Evolutionary conservation across 768 basidiomycete species (phyloP), one percentile per base, ranked within the genome.

Genomic region (Dioszegia hungarica): DNA sequence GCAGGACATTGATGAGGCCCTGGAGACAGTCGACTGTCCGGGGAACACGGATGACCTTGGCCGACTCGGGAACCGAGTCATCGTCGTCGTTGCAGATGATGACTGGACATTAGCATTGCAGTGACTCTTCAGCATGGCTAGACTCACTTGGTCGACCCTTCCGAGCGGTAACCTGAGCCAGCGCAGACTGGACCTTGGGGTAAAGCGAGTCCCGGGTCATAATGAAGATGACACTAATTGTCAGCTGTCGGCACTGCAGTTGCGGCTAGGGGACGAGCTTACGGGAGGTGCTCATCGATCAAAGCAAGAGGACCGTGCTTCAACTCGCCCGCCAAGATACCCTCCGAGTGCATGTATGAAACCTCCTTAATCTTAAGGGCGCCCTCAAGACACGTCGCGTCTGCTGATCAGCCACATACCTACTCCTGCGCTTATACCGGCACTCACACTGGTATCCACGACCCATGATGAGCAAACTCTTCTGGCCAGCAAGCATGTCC

Each of bases 361-460:
- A 97, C 93, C 81, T 98, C 95, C 80, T 99, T 99, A 80, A 99
- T 98, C 82, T 99, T 99, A 69, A 99, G 79, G 6, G 95, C 95
- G 55, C 93, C 95, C 77, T 99, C 95, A 44, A 99, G 82, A 78
- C 94, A 98, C 6, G 95, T 99, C 6, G 95, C 95, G 66, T 94
- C 85, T 76, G 24, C 61, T 25, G 33, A 12, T 33, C 5, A 54
- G 15, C 29, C 25, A 27, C 20, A 19, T 22, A 44, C 19, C 25
- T 11, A n/a, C n/a, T n/a, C n/a, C n/a, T n/a, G n/a, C n/a, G n/a
- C 28, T 11, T 19, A 45, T 38, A 27, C n/a, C n/a, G n/a, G n/a
- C n/a, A 55, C 58, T 53, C 39, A 65, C 54, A 60, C 86, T 99
- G 95, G 77, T 94, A 98, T 40, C 95, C 95, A 75, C 95, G 82